These are phyloP conservation scores for Phytophthora vignae DNA, from an alignment of 352 stramenopile genomes.

Conservation along the genomic window DNA sequence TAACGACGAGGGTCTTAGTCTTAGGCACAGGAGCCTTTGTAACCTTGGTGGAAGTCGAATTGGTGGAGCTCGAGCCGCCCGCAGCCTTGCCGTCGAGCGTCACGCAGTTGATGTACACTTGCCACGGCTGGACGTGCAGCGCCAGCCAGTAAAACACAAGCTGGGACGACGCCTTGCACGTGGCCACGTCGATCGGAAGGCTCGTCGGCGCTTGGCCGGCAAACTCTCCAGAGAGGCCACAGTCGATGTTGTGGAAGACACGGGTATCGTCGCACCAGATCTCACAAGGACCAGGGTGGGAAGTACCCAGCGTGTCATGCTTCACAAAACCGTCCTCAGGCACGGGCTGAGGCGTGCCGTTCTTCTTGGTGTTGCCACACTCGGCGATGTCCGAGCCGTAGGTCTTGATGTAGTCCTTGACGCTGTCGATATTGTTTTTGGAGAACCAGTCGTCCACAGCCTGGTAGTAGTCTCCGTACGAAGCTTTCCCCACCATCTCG, in stretches of 20 bases:
- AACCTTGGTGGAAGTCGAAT: conserved; percentile 18
- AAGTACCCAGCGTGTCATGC: conserved; percentile 37
- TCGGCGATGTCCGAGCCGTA: conserved; percentile 30
- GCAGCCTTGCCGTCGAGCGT: conserved; percentile 21
- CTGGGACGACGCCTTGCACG: conserved; percentile 35
- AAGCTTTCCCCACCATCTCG: conserved; percentile 28
- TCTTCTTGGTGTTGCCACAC: conserved; percentile 39
- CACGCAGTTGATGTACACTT: conserved; percentile 58
- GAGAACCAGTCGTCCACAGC: conserved; percentile 40
- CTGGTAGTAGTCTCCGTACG: conserved; percentile 39
- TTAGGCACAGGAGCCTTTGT: background rate
- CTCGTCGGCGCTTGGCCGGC: conserved; percentile 29
- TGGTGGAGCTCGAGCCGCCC: background rate
- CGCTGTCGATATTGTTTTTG: conserved; percentile 34
- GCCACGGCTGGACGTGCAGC: conserved; percentile 46
- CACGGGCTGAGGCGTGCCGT: conserved; percentile 24
- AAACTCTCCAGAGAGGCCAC: conserved; percentile 21
- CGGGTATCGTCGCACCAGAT: conserved; percentile 53
- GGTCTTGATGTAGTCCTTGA: conserved; percentile 39
- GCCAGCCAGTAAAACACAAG: conserved; percentile 57
- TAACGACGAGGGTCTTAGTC: background rate
- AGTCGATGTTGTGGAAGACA: conserved; percentile 53
- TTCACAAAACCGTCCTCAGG: conserved; percentile 33
- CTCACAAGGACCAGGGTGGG: conserved; percentile 53
- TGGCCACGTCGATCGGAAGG: conserved; percentile 45